Conservation (phyloP, 345 rosid genomes). For the Noccaea caerulescens region DNA sequence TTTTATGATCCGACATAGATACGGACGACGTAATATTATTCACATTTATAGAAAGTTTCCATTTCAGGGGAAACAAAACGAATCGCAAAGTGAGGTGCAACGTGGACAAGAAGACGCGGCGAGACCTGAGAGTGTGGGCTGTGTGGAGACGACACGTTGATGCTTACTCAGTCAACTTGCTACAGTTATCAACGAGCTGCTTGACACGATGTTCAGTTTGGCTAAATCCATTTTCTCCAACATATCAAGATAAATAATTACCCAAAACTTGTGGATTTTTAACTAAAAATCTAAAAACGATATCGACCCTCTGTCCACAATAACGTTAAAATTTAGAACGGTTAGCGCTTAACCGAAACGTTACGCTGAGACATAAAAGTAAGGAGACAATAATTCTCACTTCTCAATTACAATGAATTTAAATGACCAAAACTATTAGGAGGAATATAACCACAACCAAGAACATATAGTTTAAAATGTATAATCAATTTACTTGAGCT, state of each 20-base stretch:
- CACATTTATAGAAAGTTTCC: conserved; percentile 25
- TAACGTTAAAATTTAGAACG: too few relatives aligned
- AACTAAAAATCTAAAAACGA: too few relatives aligned
- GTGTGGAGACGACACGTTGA: conserved; percentile 42
- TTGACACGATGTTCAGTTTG: conserved; percentile 34
- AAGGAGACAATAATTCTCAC: too few relatives aligned
- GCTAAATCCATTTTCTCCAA: background rate
- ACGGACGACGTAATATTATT: conserved; percentile 18
- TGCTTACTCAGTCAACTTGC: conserved; percentile 44
- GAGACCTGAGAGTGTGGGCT: conserved; percentile 11
- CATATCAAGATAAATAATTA: background rate
- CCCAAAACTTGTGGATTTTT: too few relatives aligned
- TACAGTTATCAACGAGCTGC: conserved; percentile 38
- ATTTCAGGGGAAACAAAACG: background rate
- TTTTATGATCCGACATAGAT: conserved; percentile 31
- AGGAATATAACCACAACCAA: too few relatives aligned
- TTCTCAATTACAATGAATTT: too few relatives aligned
- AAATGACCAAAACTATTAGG: too few relatives aligned
- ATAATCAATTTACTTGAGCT: too few relatives aligned
- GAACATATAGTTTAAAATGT: too few relatives aligned
- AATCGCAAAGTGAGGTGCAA: background rate
- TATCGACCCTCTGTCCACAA: too few relatives aligned
- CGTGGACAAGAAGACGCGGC: conserved; percentile 28
- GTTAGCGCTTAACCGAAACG: too few relatives aligned
- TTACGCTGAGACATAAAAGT: too few relatives aligned